A percentile compares a stretch with the other conserved stretches of the same genome.
Evolutionary conservation across 2,329 filamentous ascomycete species (phyloP).

Genomic region (Zasmidium cellare): DNA sequence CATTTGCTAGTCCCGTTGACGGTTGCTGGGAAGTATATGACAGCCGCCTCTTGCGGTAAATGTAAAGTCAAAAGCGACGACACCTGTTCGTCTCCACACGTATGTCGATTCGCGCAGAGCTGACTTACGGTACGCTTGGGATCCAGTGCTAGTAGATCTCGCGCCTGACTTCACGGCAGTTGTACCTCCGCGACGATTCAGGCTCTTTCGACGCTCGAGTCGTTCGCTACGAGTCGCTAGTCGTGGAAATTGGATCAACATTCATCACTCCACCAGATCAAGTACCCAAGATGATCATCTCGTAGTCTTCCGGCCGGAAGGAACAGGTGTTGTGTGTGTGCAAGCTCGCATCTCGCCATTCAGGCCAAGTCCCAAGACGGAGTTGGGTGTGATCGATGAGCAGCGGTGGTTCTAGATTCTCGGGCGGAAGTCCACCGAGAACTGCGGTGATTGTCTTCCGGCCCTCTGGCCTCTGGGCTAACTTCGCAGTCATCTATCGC

Average conservation of each 20-base stretch:
- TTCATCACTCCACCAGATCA: not conserved
- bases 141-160: not conserved
- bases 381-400: not conserved
- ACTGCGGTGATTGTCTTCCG: not conserved
- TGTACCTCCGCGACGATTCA: not conserved
- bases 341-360: not conserved
- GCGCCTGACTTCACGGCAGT: not conserved
- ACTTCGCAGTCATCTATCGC: not conserved
- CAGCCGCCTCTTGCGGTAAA: not conserved
- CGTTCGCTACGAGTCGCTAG: not conserved
- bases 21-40: not conserved
- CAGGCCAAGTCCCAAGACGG: not conserved
- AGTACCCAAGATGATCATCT: not conserved
- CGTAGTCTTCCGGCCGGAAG: not conserved
- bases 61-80: not conserved
- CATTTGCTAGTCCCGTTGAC: conserved; percentile 5
- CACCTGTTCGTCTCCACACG: not conserved
- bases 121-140: not conserved
- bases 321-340: not conserved
- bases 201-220: not conserved
- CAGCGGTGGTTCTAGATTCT: not conserved
- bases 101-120: not conserved
- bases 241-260: not conserved
- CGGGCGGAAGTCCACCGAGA: not conserved
- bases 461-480: not conserved